Conservation (phyloP, 371 early-diverging fungal species). For the Dinochytrium kinnereticum region DNA sequence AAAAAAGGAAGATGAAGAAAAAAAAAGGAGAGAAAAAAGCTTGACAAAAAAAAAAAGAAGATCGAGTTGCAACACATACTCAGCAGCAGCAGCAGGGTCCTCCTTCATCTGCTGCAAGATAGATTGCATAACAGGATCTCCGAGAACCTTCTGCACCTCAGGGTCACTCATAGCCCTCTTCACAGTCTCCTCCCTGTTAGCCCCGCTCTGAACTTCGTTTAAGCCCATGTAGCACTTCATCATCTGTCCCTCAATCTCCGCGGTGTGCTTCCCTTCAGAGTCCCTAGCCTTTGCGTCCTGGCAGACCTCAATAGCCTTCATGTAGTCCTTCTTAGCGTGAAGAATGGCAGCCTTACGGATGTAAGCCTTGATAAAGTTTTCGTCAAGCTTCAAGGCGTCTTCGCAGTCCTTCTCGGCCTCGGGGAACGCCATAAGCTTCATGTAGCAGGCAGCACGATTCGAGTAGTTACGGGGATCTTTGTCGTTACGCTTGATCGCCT, state of each 20-base stretch:
- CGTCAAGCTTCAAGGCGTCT: slow-evolving; percentile 84
- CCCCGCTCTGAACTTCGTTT: slow-evolving; percentile 58
- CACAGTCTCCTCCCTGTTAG: slow-evolving; percentile 74
- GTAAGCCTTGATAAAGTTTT: slow-evolving; percentile 93
- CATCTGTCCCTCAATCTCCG: slow-evolving; percentile 79
- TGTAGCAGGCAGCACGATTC: slow-evolving; percentile 96
- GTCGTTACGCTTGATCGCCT: slow-evolving; percentile 95
- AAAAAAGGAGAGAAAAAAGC: slow-evolving; percentile 3
- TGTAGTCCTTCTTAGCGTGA: slow-evolving; percentile 86
- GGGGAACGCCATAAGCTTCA: slow-evolving; percentile 91
- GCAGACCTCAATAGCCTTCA: slow-evolving; percentile 83
- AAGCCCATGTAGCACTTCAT: slow-evolving; percentile 79
- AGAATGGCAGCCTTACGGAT: slow-evolving; percentile 95
- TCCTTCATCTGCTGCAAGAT: slow-evolving; percentile 97
- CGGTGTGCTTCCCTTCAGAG: slow-evolving; percentile 77
- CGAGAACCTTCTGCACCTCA: slow-evolving; percentile 85
- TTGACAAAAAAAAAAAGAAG: slow-evolving; percentile 11
- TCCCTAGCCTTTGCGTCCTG: slow-evolving; percentile 79
- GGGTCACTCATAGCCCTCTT: slow-evolving; percentile 90
- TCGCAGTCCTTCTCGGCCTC: slow-evolving; percentile 97
- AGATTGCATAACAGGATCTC: slow-evolving; percentile 94
- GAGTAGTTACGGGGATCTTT: slow-evolving; percentile 89
- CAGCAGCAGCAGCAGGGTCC: slow-evolving; percentile 90
- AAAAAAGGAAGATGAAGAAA: slow-evolving; percentile 6
- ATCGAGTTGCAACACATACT: slow-evolving; percentile 56